Evolutionary conservation across 2,329 filamentous ascomycete species (phyloP).

Genomic region (Cladosporium sp.): DNA sequence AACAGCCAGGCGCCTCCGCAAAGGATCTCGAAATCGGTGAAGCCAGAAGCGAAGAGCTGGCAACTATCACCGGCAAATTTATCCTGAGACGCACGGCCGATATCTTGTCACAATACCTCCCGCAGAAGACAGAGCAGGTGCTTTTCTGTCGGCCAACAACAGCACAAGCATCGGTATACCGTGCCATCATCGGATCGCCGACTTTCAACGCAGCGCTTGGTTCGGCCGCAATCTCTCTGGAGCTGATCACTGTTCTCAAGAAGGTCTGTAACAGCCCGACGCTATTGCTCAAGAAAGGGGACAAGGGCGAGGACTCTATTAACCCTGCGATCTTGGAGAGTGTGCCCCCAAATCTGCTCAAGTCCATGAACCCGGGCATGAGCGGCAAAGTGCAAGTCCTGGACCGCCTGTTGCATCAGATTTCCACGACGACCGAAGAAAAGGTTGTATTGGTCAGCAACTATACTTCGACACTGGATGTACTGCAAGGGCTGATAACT

Average conservation of each 20-base stretch:
- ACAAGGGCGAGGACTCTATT: slow-evolving; percentile 39
- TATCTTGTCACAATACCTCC: slow-evolving; percentile 61
- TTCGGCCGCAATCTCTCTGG: slow-evolving; percentile 57
- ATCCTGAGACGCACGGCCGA: slow-evolving; percentile 63
- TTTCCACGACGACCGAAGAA: slow-evolving; percentile 58
- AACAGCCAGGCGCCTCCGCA: slow-evolving; percentile 58
- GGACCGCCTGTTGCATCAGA: slow-evolving; percentile 58
- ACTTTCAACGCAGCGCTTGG: slow-evolving; percentile 59
- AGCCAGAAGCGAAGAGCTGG: slow-evolving; percentile 56
- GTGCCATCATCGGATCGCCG: slow-evolving; percentile 59
- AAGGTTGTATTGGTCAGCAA: slow-evolving; percentile 74
- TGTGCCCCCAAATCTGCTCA: slow-evolving; percentile 53
- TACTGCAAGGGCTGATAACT: slow-evolving; percentile 58
- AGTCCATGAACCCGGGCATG: slow-evolving; percentile 46
- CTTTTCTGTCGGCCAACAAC: slow-evolving; percentile 60
- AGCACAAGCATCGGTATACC: slow-evolving; percentile 57
- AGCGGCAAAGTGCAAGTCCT: slow-evolving; percentile 64
- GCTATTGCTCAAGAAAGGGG: slow-evolving; percentile 49
- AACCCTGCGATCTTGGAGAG: slow-evolving; percentile 28
- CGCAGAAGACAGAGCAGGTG: slow-evolving; percentile 63
- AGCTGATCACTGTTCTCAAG: slow-evolving; percentile 67
- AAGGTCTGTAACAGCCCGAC: slow-evolving; percentile 70
- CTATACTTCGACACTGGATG: slow-evolving; percentile 66
- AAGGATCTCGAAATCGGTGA: slow-evolving; percentile 61
- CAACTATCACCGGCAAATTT: slow-evolving; percentile 57